These are phyloP conservation scores for Talaromyces borbonicus DNA, from an alignment of 495 filamentous ascomycete genomes.

Conservation along the genomic window DNA sequence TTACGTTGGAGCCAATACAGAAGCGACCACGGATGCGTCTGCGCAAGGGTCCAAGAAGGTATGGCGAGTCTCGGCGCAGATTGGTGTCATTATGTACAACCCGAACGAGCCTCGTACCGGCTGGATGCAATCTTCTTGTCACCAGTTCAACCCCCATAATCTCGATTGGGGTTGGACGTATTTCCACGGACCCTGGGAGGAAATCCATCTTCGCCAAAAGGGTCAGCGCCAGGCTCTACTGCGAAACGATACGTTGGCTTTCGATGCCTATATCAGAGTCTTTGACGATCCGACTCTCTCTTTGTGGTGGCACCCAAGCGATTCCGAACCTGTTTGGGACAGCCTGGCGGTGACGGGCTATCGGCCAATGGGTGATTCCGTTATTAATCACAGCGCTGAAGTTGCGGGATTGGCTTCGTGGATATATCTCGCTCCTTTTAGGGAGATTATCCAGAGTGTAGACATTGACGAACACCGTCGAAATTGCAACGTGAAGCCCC, in stretches of 20 bases:
- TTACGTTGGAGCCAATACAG: conserved; percentile 8
- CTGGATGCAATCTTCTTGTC: conserved; percentile 44
- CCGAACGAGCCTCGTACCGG: conserved; percentile 54
- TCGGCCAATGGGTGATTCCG: conserved; percentile 38
- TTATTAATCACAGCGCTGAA: conserved; percentile 40
- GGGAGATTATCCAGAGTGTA: conserved; percentile 42
- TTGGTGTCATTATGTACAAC: conserved; percentile 56
- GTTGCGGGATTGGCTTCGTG: conserved; percentile 46
- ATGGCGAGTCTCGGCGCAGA: conserved; percentile 50
- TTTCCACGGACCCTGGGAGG: conserved; percentile 51
- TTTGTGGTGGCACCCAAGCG: conserved; percentile 52
- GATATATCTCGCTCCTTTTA: conserved; percentile 50
- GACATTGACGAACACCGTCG: conserved; percentile 39
- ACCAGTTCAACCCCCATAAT: conserved; percentile 49
- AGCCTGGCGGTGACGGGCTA: conserved; percentile 53
- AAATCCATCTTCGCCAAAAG: conserved; percentile 47
- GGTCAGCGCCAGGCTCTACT: conserved; percentile 53
- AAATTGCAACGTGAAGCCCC: conserved; percentile 40
- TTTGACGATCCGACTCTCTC: conserved; percentile 51
- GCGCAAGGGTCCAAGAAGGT: conserved; percentile 3
- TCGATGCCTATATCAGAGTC: conserved; percentile 54
- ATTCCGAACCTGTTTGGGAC: conserved; percentile 68
- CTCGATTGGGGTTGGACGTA: conserved; percentile 61
- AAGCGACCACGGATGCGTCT: conserved; percentile 5
- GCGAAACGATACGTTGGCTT: conserved; percentile 53